Conservation (phyloP, 257 asterid genomes). For the Lycium ferocissimum region DNA sequence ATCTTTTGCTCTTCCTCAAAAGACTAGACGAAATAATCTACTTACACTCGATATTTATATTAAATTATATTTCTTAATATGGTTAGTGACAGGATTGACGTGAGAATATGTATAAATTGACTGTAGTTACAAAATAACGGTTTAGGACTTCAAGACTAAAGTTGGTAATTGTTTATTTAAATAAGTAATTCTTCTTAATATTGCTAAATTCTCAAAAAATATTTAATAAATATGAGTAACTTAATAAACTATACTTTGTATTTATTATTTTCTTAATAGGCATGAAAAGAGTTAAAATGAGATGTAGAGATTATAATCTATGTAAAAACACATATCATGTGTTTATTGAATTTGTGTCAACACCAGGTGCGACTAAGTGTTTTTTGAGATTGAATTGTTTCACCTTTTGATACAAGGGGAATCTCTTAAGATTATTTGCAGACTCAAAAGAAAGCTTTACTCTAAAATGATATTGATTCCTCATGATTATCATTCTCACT, state of each 20-base stretch:
- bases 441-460: neutral
- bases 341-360: neutral
- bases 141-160: too few species aligned
- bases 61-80: neutral
- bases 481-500: neutral
- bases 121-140: too few species aligned
- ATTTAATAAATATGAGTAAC: too few species aligned
- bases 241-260: too few species aligned
- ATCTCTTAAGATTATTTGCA: neutral
- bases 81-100: rapidly evolving
- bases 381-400: neutral
- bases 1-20: neutral
- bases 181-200: too few species aligned
- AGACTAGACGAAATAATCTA: neutral
- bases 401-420: rapidly evolving
- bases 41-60: too few species aligned
- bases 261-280: too few species aligned
- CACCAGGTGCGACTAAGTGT: neutral
- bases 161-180: too few species aligned
- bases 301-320: rapidly evolving
- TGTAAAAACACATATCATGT: rapidly evolving
- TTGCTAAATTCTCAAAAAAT: too few species aligned
- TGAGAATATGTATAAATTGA: neutral
- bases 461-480: neutral
- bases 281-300: too few species aligned